Base-by-base conservation (phyloP, 352 stramenopile genomes). In the Globisporangium solare region DNA sequence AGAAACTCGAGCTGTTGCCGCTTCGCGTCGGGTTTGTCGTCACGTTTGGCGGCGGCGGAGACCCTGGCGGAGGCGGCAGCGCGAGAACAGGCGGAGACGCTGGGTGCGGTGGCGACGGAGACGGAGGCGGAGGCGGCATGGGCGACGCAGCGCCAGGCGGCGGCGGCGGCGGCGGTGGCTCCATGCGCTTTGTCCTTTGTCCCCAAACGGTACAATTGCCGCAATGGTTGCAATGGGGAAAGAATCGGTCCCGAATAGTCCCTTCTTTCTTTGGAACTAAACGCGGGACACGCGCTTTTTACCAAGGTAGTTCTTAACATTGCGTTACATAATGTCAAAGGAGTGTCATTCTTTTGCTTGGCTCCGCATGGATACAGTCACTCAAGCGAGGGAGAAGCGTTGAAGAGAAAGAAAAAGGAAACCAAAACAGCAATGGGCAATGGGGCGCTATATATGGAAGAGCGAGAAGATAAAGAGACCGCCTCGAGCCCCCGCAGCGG, bases 1-100 rank as follows among this genome's bases (percentile, higher is more conserved):
- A 92, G 53, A 89, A 92, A 46, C 71, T 80, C 46, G 79, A 85
- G 63, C 72, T 84, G 12, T 71, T 63, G n/a, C 41, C 60, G 55
- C 67, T 57, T 4, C 58, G 43, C 39, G 39, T 43, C 7, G 39
- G 39, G 17, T 43, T 43, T n/a, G 13, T 43, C 39, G 39, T 15
- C 12, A 43, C 17, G 12, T 15, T 15, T 42, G 37, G 37, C 39
- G 39, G 39, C 5, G 39, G 39, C 7, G 39, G 39, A 3, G 39
- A 43, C 12, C 12, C 39, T 0, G 39, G 39, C 12, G 39, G 39
- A 43, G 39, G 39, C 6, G 39, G 39, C 39, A 43, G 39, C 13
- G 12, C 12, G 10, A 10, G 39, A 6, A 6, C 10, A 51, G 56
- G 61, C 27, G 67, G 47, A 10, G 69, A 61, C 13, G 69, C 42